phyloP scores from a whole-genome alignment of 2,329 filamentous ascomycete species.

The Nothophaeocryptopus gaeumannii region DNA sequence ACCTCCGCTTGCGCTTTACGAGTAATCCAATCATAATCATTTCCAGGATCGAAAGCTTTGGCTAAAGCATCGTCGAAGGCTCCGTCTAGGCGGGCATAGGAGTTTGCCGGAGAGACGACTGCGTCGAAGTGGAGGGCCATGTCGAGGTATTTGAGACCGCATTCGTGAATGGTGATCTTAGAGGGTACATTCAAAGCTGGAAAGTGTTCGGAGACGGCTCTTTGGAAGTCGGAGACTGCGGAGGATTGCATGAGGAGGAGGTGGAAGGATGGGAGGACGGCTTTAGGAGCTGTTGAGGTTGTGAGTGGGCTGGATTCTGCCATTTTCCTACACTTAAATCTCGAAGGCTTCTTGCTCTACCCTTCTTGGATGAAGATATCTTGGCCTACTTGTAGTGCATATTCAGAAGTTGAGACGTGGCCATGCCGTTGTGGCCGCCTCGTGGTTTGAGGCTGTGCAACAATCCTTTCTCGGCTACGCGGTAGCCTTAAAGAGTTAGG shows the following conservation, averaged over 20 bases:
- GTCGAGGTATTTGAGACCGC: slow-evolving; percentile 41
- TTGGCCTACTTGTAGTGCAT: no score
- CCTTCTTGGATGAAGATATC: no score
- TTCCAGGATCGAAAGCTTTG: slow-evolving; percentile 45
- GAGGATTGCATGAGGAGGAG: slow-evolving; percentile 42
- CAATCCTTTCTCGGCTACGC: no score
- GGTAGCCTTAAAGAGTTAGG: no score
- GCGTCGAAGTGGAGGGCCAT: slow-evolving; percentile 43
- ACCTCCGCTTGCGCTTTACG: slow-evolving; percentile 44
- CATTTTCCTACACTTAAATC: no score
- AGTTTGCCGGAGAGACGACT: slow-evolving; percentile 56
- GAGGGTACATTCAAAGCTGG: slow-evolving; percentile 34
- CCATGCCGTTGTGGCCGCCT: no score
- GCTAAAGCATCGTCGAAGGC: slow-evolving; percentile 57
- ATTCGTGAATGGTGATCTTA: slow-evolving; percentile 40
- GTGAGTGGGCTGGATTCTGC: background rate
- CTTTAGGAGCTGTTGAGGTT: background rate
- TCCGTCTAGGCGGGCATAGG: slow-evolving; percentile 54
- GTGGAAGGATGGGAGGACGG: slow-evolving; percentile 39
- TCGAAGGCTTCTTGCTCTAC: no score
- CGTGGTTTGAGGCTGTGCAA: no score
- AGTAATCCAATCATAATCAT: slow-evolving; percentile 50
- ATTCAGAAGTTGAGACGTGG: no score
- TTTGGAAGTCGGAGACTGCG: slow-evolving; percentile 43
- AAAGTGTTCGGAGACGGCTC: slow-evolving; percentile 34